phyloP scores from a whole-genome alignment of 2,329 filamentous ascomycete genomes.

The Arthrobotrys sinensis region DNA sequence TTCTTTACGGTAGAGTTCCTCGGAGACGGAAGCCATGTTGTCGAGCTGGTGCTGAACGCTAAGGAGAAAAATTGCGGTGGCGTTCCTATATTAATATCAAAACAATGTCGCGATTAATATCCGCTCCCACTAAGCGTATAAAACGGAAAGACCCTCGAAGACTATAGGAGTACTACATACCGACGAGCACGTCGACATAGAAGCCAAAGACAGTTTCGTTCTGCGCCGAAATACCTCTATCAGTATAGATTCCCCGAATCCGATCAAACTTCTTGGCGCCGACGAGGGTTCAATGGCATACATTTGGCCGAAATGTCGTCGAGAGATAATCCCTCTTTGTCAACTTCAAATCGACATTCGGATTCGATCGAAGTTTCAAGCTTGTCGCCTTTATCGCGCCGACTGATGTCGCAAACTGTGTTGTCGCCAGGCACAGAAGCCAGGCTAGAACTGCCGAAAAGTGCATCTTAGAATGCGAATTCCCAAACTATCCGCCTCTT shows the following conservation, averaged over 20 bases:
- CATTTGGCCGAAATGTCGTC: conserved; percentile 47
- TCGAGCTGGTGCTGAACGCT: conserved; percentile 48
- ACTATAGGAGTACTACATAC: conserved; percentile 18
- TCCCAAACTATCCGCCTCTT: conserved; percentile 18
- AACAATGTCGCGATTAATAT: neutral
- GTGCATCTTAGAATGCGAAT: conserved; percentile 13
- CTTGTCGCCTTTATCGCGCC: conserved; percentile 37
- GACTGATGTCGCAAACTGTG: conserved; percentile 29
- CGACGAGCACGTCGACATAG: conserved; percentile 57
- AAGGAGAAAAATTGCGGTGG: conserved; percentile 60
- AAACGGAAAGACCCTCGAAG: neutral
- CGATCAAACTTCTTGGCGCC: neutral
- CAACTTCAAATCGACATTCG: conserved; percentile 42
- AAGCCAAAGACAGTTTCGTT: conserved; percentile 52
- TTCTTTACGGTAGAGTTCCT: conserved; percentile 17
- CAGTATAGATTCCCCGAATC: neutral
- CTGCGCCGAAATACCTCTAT: conserved; percentile 16
- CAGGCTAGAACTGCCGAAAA: conserved; percentile 2
- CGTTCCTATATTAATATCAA: conserved; percentile 28
- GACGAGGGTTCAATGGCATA: neutral
- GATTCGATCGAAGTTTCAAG: conserved; percentile 49
- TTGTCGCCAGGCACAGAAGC: conserved; percentile 40
- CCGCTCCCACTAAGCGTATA: neutral
- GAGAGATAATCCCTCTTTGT: conserved; percentile 52
- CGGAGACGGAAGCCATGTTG: conserved; percentile 51